Base-by-base conservation (phyloP, 225 moss, liverwort and hornwort genomes). In the Takakia lepidozioides region DNA sequence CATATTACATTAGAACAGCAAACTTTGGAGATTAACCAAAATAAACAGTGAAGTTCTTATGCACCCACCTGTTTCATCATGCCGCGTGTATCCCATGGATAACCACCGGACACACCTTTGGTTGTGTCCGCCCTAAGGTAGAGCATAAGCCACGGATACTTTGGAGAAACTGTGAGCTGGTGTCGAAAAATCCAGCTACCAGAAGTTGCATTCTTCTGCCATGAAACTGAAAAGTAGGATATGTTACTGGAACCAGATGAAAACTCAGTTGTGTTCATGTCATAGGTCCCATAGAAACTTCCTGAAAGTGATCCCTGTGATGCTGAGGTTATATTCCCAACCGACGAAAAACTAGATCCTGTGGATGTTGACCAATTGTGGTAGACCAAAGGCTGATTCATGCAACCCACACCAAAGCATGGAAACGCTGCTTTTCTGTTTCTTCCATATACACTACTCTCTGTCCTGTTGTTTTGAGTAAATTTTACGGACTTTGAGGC, bases 101-200 rank as follows among this genome's bases (percentile, higher is more conserved):
- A 92, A 4, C 92, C 92, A 9, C 92, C 92, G 6, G 92, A 88
- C 23, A 68, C 57, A 19, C 92, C 92, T 11, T 62, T 49, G 1
- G 80, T 85, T 19, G 85, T 70, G 52, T 92, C 92, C 5, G 92
- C 87, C 37, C 92, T 56, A 6, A 92, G 80, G 57, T 92, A 92
- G 7, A 92, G 68, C 92, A 92, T 92, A 20, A 92, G 69, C 88
- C 92, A 92, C 0, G 88, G 92, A 54, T 92, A 92, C 55, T 77
- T 85, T 0, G 51, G 4, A n/a, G 80, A 85, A 25, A 85, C 85
- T 26, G 74, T 65, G 46, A 92, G 25, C 17, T 72, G 43, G 67
- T 92, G 82, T 19, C 68, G 72, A 61, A 92, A 92, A 27, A 75
- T 78, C 92, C 92, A 92, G 64, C 82, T 88, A 1, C 80, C 80